Evolutionary conservation across 352 stramenopile genomes (phyloP).

Genomic region (Globisporangium cystogenes): DNA sequence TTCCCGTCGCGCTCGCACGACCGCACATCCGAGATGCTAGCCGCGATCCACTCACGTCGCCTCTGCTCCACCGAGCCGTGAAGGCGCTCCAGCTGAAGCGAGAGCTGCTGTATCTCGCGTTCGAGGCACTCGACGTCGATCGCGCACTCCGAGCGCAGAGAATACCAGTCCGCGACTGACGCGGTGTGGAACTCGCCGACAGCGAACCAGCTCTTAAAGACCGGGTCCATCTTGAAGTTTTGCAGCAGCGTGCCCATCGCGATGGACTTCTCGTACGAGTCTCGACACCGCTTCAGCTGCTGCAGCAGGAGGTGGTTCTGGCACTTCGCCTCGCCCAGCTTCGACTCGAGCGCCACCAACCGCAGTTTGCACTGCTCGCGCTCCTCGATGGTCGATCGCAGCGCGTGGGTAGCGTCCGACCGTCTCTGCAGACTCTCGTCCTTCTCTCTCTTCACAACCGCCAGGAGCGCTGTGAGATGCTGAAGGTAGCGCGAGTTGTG

Average conservation of each 20-base stretch:
- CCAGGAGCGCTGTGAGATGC: conserved; percentile 10
- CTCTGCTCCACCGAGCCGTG: conserved; percentile 8
- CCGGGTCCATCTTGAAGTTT: conserved; percentile 30
- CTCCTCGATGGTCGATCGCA: conserved; percentile 13
- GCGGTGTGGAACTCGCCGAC: conserved; percentile 27
- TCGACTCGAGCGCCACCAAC: conserved; percentile 12
- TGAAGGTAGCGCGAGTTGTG: conserved; percentile 7
- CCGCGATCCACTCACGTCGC: conserved; percentile 19
- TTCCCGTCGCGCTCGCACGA: conserved; percentile 15
- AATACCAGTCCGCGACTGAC: conserved; percentile 21
- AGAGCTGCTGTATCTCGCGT: conserved; percentile 13
- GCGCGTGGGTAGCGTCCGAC: conserved; percentile 5
- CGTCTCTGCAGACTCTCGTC: conserved; percentile 8
- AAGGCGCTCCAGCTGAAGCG: conserved; percentile 7
- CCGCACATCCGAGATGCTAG: conserved; percentile 21
- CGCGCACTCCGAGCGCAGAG: conserved; percentile 17
- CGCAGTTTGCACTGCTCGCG: conserved; percentile 17
- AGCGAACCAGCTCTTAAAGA: conserved; percentile 28
- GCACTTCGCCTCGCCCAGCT: conserved; percentile 14
- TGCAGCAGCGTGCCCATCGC: conserved; percentile 15
- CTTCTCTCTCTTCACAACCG: conserved; percentile 3
- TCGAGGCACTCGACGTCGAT: conserved; percentile 19
- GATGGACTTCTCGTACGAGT: conserved; percentile 20
- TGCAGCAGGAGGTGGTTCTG: conserved; percentile 16
- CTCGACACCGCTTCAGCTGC: conserved; percentile 16